Evolutionary conservation across 768 basidiomycete genomes (phyloP).

Genomic region (Hygrocybe coccinea): DNA sequence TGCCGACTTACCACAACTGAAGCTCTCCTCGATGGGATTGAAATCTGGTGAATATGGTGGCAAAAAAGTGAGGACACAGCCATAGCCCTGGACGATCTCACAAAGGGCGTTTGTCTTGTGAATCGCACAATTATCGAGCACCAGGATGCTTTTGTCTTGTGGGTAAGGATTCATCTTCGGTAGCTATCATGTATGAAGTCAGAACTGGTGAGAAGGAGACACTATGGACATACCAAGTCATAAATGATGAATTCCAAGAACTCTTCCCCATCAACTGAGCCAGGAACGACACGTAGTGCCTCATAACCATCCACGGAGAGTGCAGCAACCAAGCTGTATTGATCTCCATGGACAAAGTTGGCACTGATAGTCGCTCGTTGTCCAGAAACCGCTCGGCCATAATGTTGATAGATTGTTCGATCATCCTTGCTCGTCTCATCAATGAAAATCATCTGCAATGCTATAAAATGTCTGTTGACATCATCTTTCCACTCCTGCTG

Average conservation of each 20-base stretch:
- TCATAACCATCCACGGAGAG: conserved; percentile 6
- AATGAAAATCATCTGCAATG: background rate
- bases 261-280: conserved; percentile 9
- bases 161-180: conserved; percentile 13
- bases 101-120: conserved; percentile 13
- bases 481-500: background rate
- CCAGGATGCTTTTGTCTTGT: conserved; percentile 14
- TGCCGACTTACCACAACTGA: background rate
- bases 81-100: conserved; percentile 11
- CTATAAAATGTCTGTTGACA: background rate
- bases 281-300: conserved; percentile 2
- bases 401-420: background rate
- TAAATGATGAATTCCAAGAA: conserved; percentile 15
- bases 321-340: background rate
- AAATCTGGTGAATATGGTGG: too few species aligned
- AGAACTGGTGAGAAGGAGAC: background rate
- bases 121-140: conserved; percentile 19
- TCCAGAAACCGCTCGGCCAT: background rate
- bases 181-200: background rate
- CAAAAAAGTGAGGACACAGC: background rate
- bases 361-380: background rate
- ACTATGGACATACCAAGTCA: conserved; percentile 3
- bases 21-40: too few species aligned
- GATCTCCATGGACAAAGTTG: too few species aligned
- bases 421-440: background rate